Base-by-base conservation (phyloP, 73 alveolate genomes). In the Paramecium biaurelia region DNA sequence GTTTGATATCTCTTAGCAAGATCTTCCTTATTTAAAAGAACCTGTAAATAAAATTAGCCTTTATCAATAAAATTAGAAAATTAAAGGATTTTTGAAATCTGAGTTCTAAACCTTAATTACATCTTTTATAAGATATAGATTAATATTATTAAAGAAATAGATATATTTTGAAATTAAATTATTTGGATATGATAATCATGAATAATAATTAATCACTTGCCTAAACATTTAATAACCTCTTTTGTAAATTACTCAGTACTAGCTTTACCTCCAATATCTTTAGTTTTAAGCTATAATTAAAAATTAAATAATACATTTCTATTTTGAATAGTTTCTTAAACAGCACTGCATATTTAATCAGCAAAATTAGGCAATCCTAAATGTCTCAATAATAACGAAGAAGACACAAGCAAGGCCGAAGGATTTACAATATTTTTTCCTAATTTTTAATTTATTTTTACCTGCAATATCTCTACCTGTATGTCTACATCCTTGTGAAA, bases 401-500 rank as follows among this genome's bases (percentile, higher is more conserved):
- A 59, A 7, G 98, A 95, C 24, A 90, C 86, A 30, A 95, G 58
- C 59, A 93, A 79, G 28, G 95, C 96, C 37, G 98, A 89, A 15
- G 98, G 98, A 74, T 95, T 95, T 7, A 96, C 98, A 49, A 89
- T 57, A 41, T 89, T 89, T 72, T 70, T 89, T 20, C 72, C 89
- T 76, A 41, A 70, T 70, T 76, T 26, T 4, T 15, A 26, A 20
- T 30, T 21, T 10, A 12, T 76, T 59, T 35, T 70, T 63, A 41
- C 95, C 93, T 34, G 94, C 95, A 28, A 95, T 76, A 85, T 95
- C 96, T 57, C 53, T 70, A 23, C 93, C 98, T 34, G 95, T 41
- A 47, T 95, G 98, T 85, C 98, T 93, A 47, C 95, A 92, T 18
- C 98, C 96, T 42, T 95, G 89, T 37, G 95, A 94, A 85, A 95